Evolutionary conservation across 2,329 filamentous ascomycete species (phyloP), one percentile per base, ranked within the genome.

Genomic region (Elsinoe fawcettii): DNA sequence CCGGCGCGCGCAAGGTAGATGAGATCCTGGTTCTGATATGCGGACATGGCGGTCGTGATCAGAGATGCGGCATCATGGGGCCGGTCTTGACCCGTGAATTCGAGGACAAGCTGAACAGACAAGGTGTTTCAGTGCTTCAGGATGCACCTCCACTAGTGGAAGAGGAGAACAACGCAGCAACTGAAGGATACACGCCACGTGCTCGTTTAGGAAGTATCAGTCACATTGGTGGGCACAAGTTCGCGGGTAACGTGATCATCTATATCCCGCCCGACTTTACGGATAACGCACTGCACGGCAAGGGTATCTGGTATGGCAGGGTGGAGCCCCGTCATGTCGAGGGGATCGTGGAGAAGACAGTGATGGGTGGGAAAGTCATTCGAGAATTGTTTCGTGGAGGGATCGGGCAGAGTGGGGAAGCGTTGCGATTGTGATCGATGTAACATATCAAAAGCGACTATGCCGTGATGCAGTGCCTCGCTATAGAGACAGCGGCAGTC

Each of bases 211-310:
- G 82, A 0, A 66, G 86, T 56, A 87, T 91, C 57, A 89, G 85
- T 60, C 89, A 95, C 65, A 84, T 95, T 55, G 88, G 88, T 1
- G 89, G 89, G 0, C 89, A 95, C 71, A 91, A 90, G 69, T 92
- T 86, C 68, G 89, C 89, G 0, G 89, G 89, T 1, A 95, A 95
- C 69, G 81, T 92, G 34, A 90, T 93, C 49, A 72, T 93, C 1
- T 93, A 93, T 65, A 69, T 93, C 4, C 88, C 89, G 3, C 85
- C 84, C 0, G 66, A 66, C 2, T 65, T 66, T 61, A 60, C 55
- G 4, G 61, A 39, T 0, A 82, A 88, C 67, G 77, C 81, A 3
- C 70, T 91, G 53, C 82, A 80, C 1, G 87, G 88, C 0, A 81
- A 81, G 65, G 88, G 88, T 0, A 80, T 93, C 2, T 93, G 88